phyloP scores from a whole-genome alignment of 2,329 filamentous ascomycete species.

The Gaeumannomyces sp. region DNA sequence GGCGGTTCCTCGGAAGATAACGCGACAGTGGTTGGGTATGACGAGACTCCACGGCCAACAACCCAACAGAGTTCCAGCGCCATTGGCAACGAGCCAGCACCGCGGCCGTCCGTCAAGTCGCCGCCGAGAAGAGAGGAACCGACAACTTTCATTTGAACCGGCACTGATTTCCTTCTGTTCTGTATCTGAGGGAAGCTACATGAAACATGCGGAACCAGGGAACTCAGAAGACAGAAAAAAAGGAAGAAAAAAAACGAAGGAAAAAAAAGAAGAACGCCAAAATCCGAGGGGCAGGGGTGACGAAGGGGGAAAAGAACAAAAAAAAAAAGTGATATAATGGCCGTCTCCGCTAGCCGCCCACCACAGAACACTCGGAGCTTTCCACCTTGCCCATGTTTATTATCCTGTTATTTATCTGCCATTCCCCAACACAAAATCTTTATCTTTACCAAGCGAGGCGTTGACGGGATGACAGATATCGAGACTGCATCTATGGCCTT shows the following conservation, averaged over 20 bases:
- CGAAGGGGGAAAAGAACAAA: neutral
- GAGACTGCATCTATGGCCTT: slow-evolving; percentile 11
- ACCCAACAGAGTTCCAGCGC: slow-evolving; percentile 9
- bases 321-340: neutral
- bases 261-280: neutral
- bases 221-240: neutral
- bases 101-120: slow-evolving; percentile 16
- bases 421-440: neutral
- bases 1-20: slow-evolving; percentile 10
- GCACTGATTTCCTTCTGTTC: neutral
- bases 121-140: slow-evolving; percentile 16
- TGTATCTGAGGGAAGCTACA: neutral
- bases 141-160: slow-evolving; percentile 13
- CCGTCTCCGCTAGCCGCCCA: neutral
- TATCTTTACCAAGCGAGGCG: slow-evolving; percentile 10
- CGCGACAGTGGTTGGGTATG: slow-evolving; percentile 13
- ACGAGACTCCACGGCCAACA: slow-evolving; percentile 21
- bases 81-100: slow-evolving; percentile 20
- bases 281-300: neutral
- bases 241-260: neutral
- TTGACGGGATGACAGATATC: slow-evolving; percentile 9
- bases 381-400: neutral
- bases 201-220: neutral
- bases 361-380: neutral
- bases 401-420: neutral